Percentiles rank a stretch among this genome's conserved stretches.
Conservation (phyloP, 345 rosid species). For the Bruguiera gymnorhiza region DNA sequence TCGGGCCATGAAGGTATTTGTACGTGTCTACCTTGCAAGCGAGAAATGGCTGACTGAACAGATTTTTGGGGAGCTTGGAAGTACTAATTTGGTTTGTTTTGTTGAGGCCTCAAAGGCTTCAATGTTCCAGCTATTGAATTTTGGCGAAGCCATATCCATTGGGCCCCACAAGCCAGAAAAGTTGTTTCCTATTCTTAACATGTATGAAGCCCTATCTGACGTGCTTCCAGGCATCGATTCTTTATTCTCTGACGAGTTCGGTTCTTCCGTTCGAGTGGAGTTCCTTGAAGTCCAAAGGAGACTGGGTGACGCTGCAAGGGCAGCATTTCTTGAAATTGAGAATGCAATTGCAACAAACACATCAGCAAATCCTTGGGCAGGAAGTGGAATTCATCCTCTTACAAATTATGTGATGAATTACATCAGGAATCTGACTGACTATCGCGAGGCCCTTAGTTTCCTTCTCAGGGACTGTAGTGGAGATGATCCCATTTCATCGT, state of each 20-base stretch:
- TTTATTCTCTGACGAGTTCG: constrained; percentile 44
- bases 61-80: constrained; percentile 52
- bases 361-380: constrained; percentile 53
- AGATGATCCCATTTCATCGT: constrained; percentile 25
- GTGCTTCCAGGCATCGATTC: constrained; percentile 61
- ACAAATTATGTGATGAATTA: constrained; percentile 85
- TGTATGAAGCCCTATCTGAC: constrained; percentile 71
- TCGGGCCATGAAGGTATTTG: constrained; percentile 55
- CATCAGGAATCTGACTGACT: constrained; percentile 59
- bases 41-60: constrained; percentile 66
- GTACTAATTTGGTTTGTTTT: constrained; percentile 45
- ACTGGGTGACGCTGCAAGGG: constrained; percentile 56
- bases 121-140: constrained; percentile 70
- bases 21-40: constrained; percentile 62
- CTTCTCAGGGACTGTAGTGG: constrained; percentile 54
- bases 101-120: constrained; percentile 71
- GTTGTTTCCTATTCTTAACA: constrained; percentile 63
- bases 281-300: constrained; percentile 57
- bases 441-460: constrained; percentile 49
- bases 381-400: constrained; percentile 73
- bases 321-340: constrained; percentile 71
- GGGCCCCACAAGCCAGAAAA: constrained; percentile 78
- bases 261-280: constrained; percentile 49
- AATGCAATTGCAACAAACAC: constrained; percentile 59
- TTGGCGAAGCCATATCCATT: constrained; percentile 79